Base-by-base conservation (phyloP, 164 flowering plant genomes). In the Sedum album region DNA sequence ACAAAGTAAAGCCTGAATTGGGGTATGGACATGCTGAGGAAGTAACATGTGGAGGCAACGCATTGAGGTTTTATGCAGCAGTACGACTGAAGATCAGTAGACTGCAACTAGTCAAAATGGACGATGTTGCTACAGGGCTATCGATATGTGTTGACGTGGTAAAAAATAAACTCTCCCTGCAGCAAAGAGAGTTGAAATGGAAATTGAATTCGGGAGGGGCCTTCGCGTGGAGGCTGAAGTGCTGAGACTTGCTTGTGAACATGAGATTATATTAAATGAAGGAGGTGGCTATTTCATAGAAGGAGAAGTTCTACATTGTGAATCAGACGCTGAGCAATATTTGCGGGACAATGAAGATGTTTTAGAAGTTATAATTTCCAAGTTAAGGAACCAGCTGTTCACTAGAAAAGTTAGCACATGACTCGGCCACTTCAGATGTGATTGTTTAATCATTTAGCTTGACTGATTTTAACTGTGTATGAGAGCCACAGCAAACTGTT, bases 11-110 rank as follows among this genome's bases (percentile, higher is more conserved):
- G 72, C 42, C 81, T 31, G 73, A 65, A 36, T 69, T 74, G 35
- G 79, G 76, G 57, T 73, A 76, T 69, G 79, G 82, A 41, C 74
- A 31, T 60, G 57, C 68, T 35, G 83, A 72, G 13, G 92, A 86
- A 72, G 83, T 78, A 25, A 91, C 90, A 17, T 85, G 87, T 79
- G 96, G 97, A 57, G 97, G 97, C 71, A 88, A 84, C 81, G 87
- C 96, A 31, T 82, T 89, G 79, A 78, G 76, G 61, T 91, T 91
- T 62, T 85, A 91, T 77, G 83, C 97, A 51, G 91, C 97, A 55
- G 78, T 89, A 21, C 81, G 97, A 33, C 38, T 91, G 79, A 82
- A 82, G 78, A 79, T 84, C 46, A 74, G 66, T 35, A 84, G 90
- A 71, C 82, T 61, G 42, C 80, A 80, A 65, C 68, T 89, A 82